Base-by-base conservation (phyloP, 495 filamentous ascomycete genomes). In the Talaromyces liani region DNA sequence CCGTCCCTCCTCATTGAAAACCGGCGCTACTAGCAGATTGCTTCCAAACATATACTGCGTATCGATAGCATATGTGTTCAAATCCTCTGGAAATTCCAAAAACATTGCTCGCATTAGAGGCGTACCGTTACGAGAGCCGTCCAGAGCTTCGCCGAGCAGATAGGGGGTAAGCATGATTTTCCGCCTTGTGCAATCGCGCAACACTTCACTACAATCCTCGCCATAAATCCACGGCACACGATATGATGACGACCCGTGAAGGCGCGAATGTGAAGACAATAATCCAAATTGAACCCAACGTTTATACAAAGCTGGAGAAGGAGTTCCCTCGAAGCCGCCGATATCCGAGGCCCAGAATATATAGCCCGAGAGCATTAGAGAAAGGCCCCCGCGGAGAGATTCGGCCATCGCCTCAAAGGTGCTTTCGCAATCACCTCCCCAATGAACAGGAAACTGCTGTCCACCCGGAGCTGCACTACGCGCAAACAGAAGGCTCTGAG, bases 181-280 rank as follows among this genome's bases (percentile, higher is more conserved):
- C 29, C 86, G 71, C 61, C 77, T 79, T 10, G 84, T 83, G 71
- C 85, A 87, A 20, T 81, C 80, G 0, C 82, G 71, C 6, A 88
- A 73, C 1, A 84, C 83, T 41, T 75, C 77, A 6, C 80, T 81
- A 66, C 84, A 87, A 62, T 88, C 83, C 63, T 85, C 72, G 62
- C 88, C 88, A 66, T 89, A 85, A n/a, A 84, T 81, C 88, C 88
- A 90, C 27, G 87, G 88, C 12, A 90, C 87, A 27, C 87, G 85
- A 75, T 88, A 90, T 10, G 83, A 85, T 18, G 78, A 81, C 10
- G 72, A 74, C 1, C 88, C 88, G 70, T 90, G 87, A 4, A 91
- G 77, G 3, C 87, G 82, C 39, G 82, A 87, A 70, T 90, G 87
- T 0, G 83, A 84, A 66, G 85, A 89, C 14, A 91, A 70, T 0